Evolutionary conservation across 2,329 filamentous ascomycete genomes (phyloP).

Genomic region (Paecilomyces sp.): DNA sequence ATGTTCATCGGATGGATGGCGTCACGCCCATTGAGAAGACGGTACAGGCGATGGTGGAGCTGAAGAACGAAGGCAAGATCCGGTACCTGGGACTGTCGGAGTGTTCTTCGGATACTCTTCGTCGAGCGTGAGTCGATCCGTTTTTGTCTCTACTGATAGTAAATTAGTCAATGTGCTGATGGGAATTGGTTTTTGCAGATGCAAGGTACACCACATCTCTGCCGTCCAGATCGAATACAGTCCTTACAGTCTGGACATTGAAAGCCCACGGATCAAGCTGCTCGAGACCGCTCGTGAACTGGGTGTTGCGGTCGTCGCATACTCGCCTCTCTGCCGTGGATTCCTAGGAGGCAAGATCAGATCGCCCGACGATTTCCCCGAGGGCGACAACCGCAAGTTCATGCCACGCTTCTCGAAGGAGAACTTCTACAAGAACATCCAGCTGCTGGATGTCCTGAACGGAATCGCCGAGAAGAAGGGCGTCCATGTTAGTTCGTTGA

Average conservation of each 20-base stretch:
- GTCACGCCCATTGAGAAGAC: constrained; percentile 27
- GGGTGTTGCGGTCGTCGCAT: constrained; percentile 33
- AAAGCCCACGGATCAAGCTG: constrained; percentile 28
- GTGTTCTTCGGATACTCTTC: constrained; percentile 40
- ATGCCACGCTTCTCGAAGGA: constrained; percentile 46
- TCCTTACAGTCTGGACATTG: constrained; percentile 42
- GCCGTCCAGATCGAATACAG: constrained; percentile 47
- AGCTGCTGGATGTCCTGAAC: constrained; percentile 24
- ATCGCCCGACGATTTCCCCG: constrained; percentile 29
- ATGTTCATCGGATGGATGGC: constrained; percentile 35
- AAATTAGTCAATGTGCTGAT: not conserved
- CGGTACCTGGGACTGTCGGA: constrained; percentile 44
- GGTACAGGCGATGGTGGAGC: constrained; percentile 34
- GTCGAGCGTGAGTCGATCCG: constrained; percentile 28
- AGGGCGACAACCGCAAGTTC: constrained; percentile 39
- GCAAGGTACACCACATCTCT: constrained; percentile 40
- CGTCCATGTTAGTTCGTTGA: constrained; percentile 6
- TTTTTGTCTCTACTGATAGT: not conserved
- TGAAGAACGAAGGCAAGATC: constrained; percentile 41
- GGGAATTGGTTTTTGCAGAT: not conserved
- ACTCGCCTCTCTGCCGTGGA: constrained; percentile 32
- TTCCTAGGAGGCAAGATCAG: constrained; percentile 25
- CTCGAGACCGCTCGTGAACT: constrained; percentile 41
- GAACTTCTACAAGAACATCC: constrained; percentile 52
- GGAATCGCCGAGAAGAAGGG: constrained; percentile 11